Evolutionary conservation across 2,329 filamentous ascomycete species (phyloP).

Genomic region (Hymenoscyphus linearis): DNA sequence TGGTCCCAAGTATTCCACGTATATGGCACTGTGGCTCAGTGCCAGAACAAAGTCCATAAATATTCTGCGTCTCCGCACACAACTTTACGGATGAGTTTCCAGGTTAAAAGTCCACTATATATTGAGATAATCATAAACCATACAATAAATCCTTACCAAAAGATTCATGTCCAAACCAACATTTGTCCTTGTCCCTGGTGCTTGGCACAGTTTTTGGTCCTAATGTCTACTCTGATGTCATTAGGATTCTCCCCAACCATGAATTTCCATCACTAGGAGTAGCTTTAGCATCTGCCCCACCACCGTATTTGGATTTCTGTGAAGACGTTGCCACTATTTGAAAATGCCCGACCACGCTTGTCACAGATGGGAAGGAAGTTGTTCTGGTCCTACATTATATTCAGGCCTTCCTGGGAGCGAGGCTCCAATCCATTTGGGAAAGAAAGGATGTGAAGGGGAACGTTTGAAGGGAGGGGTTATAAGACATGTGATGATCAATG

Average conservation of each 20-base stretch:
- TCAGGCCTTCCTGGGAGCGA: constrained; percentile 33
- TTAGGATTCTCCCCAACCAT: constrained; percentile 24
- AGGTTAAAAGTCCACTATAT: too few species aligned
- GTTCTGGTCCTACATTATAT: constrained; percentile 37
- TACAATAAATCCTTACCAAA: neutral
- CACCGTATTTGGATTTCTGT: constrained; percentile 29
- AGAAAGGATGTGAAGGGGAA: constrained; percentile 30
- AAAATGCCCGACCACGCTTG: constrained; percentile 28
- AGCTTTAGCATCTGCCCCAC: constrained; percentile 31
- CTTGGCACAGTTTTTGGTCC: constrained; percentile 36
- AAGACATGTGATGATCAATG: constrained; percentile 36
- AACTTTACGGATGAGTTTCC: too few species aligned
- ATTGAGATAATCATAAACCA: too few species aligned
- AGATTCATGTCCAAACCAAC: constrained; percentile 25
- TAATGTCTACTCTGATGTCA: constrained; percentile 31
- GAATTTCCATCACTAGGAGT: constrained; percentile 28
- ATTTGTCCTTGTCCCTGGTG: constrained; percentile 34
- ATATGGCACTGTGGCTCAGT: too few species aligned
- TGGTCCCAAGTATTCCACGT: too few species aligned
- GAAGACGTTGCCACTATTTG: constrained; percentile 34
- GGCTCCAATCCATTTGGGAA: constrained; percentile 32
- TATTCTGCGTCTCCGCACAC: too few species aligned
- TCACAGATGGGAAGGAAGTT: constrained; percentile 31
- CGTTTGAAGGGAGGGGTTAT: constrained; percentile 36
- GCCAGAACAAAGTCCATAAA: too few species aligned